Evolutionary conservation across 2,329 filamentous ascomycete genomes (phyloP), one percentile per base, ranked within the genome.

Genomic region (Microthyrium microscopicum): DNA sequence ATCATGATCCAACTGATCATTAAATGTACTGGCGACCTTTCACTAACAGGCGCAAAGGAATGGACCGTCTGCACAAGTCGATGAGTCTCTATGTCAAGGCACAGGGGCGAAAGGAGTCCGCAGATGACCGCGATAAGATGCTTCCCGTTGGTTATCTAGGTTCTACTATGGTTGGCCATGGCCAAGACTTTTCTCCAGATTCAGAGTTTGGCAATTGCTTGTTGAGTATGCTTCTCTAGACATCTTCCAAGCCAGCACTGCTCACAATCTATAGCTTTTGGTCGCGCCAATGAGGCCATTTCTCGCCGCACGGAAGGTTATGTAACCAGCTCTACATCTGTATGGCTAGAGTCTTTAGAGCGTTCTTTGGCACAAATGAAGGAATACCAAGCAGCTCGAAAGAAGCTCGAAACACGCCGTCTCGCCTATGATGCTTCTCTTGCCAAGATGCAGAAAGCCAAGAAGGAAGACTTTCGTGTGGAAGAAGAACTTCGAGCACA

Each of bases 321-420:
- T 48, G 72, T 83, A 29, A 66, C 71, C 21, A 70, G 80, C 46
- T 77, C 83, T 40, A 91, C 79, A 12, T 68, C 72, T 21, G 78
- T 70, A 51, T 94, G 87, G 87, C 65, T 92, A 37, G 84, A 94
- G 53, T 84, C 80, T n/a, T 62, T 93, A 16, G 87, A 95, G 54
- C 68, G 84, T 43, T 91, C 79, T 18, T 57, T 93, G 33, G 76
- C 82, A 22, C 89, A 93, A 67, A 87, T 95, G 82, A 94, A 92
- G 54, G 89, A 95, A 50, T 95, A 93, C 47, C 84, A 94, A 68
- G 66, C 70, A 42, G 73, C 87, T 32, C 78, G 87, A 50, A 94
- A 89, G 70, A 94, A 92, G 70, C 77, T 95, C 42, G 89, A 95
- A 53, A 80, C 65, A 48, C 76, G 87, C 38, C 73, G 87, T 39